Percentiles rank a stretch among this genome's conserved stretches.
Conservation (phyloP, 1,139 yeast genomes). For the Yamadazyma triangularis region DNA sequence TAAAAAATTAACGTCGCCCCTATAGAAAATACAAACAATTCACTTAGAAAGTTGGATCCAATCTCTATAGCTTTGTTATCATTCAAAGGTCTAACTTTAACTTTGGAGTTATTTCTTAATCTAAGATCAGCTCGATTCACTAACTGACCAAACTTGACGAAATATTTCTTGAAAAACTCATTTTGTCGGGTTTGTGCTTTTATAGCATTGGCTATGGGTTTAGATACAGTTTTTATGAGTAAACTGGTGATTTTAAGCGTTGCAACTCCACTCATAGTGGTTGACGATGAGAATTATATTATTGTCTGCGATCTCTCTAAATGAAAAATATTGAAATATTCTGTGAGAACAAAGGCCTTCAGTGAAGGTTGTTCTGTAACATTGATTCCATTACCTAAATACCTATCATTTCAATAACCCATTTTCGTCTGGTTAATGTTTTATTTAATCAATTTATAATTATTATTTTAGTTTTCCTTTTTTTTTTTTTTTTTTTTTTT, state of each 20-base stretch:
- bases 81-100: conserved; percentile 70
- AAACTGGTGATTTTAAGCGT: conserved; percentile 76
- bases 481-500: too few relatives aligned
- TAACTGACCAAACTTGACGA: conserved; percentile 71
- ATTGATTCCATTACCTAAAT: too few relatives aligned
- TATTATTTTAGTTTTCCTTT: too few relatives aligned
- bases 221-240: conserved; percentile 71
- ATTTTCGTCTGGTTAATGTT: too few relatives aligned
- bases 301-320: background rate
- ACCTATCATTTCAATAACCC: too few relatives aligned
- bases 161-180: conserved; percentile 54
- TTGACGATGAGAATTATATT: background rate
- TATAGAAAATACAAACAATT: conserved; percentile 68
- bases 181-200: conserved; percentile 78
- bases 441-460: too few relatives aligned
- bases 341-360: too few relatives aligned
- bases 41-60: conserved; percentile 79
- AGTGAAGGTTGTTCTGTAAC: too few relatives aligned
- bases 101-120: conserved; percentile 52
- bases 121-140: conserved; percentile 69
- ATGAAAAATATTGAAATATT: too few relatives aligned
- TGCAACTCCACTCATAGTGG: conserved; percentile 42
- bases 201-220: conserved; percentile 72
- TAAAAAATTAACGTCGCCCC: conserved; percentile 77
- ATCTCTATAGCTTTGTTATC: conserved; percentile 80